These are phyloP conservation scores for Neurospora terricola DNA, from an alignment of 495 filamentous ascomycete species.

Conservation along the genomic window DNA sequence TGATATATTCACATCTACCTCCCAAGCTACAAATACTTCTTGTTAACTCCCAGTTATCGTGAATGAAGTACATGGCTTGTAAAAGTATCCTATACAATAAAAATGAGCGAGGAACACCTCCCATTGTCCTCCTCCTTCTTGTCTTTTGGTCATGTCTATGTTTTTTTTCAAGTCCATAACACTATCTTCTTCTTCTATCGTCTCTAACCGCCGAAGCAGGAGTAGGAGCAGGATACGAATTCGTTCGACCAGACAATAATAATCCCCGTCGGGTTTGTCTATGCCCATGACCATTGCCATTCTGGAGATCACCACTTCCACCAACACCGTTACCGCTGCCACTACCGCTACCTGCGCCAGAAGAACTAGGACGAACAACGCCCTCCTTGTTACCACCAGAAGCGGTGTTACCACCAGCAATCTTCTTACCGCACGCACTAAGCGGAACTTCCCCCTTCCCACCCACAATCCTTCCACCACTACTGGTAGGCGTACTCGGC, in stretches of 20 bases:
- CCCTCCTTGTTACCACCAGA: not conserved
- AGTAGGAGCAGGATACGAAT: not conserved
- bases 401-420: not conserved
- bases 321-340: not conserved
- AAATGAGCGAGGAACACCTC: not conserved
- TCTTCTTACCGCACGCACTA: not conserved
- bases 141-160: not conserved
- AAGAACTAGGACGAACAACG: not conserved
- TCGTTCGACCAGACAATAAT: not conserved
- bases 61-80: not conserved
- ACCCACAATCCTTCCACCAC: not conserved
- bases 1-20: not conserved
- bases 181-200: not conserved
- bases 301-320: not conserved
- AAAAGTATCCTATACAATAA: not conserved
- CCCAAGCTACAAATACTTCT: not conserved
- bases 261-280: not conserved
- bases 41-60: not conserved
- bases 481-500: not conserved
- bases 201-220: not conserved
- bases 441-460: not conserved
- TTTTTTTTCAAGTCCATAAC: not conserved
- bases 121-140: not conserved
- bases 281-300: not conserved
- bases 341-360: not conserved